Evolutionary conservation across 2,329 filamentous ascomycete species (phyloP).

Genomic region (Xylariaceae sp.): DNA sequence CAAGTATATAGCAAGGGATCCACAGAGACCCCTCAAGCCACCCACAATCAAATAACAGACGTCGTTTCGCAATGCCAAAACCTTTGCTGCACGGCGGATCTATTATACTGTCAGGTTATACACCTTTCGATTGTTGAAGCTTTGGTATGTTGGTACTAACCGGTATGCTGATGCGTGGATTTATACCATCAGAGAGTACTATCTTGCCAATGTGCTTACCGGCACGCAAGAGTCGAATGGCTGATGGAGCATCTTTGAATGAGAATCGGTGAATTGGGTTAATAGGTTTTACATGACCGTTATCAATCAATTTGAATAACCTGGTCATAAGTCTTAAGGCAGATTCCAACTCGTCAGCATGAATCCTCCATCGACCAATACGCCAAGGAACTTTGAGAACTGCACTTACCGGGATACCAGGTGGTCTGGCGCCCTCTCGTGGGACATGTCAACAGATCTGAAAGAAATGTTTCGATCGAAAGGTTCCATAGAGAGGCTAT

Average conservation of each 20-base stretch:
- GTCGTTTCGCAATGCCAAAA: conserved; percentile 32
- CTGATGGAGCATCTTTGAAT: conserved; percentile 38
- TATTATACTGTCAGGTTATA: conserved; percentile 1
- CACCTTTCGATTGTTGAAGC: too few relatives aligned
- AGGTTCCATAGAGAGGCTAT: conserved; percentile 29
- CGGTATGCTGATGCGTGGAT: conserved; percentile 10
- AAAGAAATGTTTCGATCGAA: conserved; percentile 30
- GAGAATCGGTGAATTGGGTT: conserved; percentile 37
- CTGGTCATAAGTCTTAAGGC: conserved; percentile 16
- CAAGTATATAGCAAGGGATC: conserved; percentile 42
- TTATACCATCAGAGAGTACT: conserved; percentile 38
- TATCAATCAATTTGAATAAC: conserved; percentile 26
- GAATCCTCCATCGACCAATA: neutral
- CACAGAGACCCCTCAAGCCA: conserved; percentile 47
- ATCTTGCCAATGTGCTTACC: conserved; percentile 50
- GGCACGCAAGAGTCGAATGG: conserved; percentile 40
- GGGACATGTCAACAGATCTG: conserved; percentile 22
- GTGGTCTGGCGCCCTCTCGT: conserved; percentile 5
- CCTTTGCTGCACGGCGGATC: conserved; percentile 26
- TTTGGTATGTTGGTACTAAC: conserved; percentile 25
- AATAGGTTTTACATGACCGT: conserved; percentile 38
- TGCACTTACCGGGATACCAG: conserved; percentile 5
- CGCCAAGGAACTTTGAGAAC: neutral
- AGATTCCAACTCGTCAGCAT: neutral
- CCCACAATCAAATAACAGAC: conserved; percentile 40